Conservation (phyloP, 805 yeast species). For the Cyberlindnera suaveolens region DNA sequence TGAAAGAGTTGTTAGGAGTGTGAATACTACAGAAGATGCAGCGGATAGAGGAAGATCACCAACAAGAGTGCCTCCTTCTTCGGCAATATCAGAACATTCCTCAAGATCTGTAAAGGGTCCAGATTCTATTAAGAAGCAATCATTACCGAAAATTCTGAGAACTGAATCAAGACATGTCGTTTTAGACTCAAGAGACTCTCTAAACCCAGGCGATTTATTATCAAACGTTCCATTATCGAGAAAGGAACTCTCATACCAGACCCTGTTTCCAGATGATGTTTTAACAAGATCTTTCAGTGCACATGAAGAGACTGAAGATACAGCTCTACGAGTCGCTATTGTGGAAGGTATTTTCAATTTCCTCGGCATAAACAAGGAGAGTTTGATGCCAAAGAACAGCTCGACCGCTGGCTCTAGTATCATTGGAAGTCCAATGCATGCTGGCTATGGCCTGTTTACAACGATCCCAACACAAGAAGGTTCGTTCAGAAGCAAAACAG, state of each 20-base stretch:
- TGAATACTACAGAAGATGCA: conserved; percentile 22
- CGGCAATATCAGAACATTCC: conserved; percentile 4
- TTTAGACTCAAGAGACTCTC: conserved; percentile 44
- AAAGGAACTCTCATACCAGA: conserved; percentile 2
- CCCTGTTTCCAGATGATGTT: not conserved
- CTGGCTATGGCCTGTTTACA: conserved; percentile 8
- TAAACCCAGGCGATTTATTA: conserved; percentile 80
- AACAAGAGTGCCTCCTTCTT: conserved; percentile 2
- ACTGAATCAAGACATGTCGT: conserved; percentile 41
- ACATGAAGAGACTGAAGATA: conserved; percentile 63
- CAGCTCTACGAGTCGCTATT: conserved; percentile 54
- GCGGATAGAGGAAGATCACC: conserved; percentile 12
- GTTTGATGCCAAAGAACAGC: conserved; percentile 20
- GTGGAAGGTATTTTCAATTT: conserved; percentile 64
- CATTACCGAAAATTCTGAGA: conserved; percentile 8
- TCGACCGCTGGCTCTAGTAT: conserved; percentile 14
- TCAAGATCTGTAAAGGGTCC: conserved; percentile 7
- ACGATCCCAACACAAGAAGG: conserved; percentile 3
- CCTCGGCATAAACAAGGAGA: conserved; percentile 53
- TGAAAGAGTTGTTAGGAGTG: conserved; percentile 46
- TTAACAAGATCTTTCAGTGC: conserved; percentile 10
- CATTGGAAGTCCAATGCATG: conserved; percentile 17
- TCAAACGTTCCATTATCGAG: conserved; percentile 73
- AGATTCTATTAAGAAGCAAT: conserved; percentile 11
- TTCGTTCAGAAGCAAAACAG: not conserved